Base-by-base conservation (phyloP, 2,329 filamentous ascomycete genomes). In the Hypomyces perniciosus region DNA sequence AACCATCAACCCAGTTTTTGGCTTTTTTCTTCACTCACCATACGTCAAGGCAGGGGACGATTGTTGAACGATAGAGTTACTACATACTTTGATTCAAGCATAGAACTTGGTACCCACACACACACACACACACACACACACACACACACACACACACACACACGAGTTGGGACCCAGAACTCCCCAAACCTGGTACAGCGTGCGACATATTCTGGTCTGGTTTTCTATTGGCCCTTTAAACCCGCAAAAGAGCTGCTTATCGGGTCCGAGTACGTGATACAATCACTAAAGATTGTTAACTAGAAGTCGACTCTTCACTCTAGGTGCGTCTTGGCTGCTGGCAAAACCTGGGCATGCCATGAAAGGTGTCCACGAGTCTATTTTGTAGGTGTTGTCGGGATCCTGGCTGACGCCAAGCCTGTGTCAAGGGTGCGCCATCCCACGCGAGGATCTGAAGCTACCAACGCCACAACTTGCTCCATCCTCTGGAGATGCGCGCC, bases 381-480 rank as follows among this genome's bases (percentile, higher is more conserved):
- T n/a, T n/a, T 20, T 2, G 12, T 12, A n/a, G 35, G 10, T 38
- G 12, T 38, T 5, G 35, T n/a, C 20, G 35, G 35, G 40, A 33
- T 39, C 27, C 35, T 44, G 41, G 48, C 48, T 50, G 48, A 38
- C n/a, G 6, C 34, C 43, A 37, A 44, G 20, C 39, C n/a, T 47
- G 40, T 28, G 38, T 46, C 52, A n/a, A 20, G 45, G 45, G 50
- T 50, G 46, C 47, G 44, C 48, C 46, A 40, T 54, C 48, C 52
- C 56, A 57, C 54, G 56, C 56, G 56, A 57, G 46, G 44, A 53
- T 56, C 54, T 52, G 51, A 44, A 31, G 48, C 54, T 52, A 56
- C 50, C 37, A 54, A 40, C 54, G 56, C 52, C 56, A 56, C 54
- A 44, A 41, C 38, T 34, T 46, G 43, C 43, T 51, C 37, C 48